These are phyloP conservation scores for Daldinia caldariorum DNA, from an alignment of 495 filamentous ascomycete genomes.

Conservation along the genomic window DNA sequence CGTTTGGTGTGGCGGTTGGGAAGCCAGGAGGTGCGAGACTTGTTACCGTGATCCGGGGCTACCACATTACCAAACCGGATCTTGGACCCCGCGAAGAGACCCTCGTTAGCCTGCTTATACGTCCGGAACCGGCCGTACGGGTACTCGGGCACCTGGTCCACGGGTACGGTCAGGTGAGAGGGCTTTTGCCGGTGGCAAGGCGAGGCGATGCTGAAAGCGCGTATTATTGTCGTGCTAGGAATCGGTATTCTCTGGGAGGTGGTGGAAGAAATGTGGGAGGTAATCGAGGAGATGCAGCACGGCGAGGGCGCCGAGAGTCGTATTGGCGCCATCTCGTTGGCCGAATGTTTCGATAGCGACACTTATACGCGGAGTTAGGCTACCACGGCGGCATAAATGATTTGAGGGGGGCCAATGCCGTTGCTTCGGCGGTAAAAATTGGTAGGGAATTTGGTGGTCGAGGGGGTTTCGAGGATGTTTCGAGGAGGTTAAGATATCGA, in stretches of 20 bases:
- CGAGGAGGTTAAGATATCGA: neutral
- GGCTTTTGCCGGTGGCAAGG: constrained; percentile 39
- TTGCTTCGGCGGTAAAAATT: neutral
- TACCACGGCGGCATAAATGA: neutral
- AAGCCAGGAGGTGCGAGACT: constrained; percentile 85
- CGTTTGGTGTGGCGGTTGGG: constrained; percentile 86
- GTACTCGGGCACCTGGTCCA: constrained; percentile 72
- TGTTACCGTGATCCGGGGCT: constrained; percentile 76
- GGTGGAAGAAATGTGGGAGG: constrained; percentile 12
- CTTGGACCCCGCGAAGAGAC: constrained; percentile 79
- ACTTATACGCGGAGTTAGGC: neutral
- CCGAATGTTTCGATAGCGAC: neutral
- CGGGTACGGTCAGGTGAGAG: constrained; percentile 45
- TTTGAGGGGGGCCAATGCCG: neutral
- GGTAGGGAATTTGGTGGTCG: neutral
- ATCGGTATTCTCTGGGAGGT: constrained; percentile 30
- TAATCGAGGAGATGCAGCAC: constrained; percentile 27
- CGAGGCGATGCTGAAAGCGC: constrained; percentile 40
- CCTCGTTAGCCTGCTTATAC: constrained; percentile 89
- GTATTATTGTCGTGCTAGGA: constrained; percentile 2
- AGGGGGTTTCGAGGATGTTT: neutral
- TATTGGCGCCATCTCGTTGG: constrained; percentile 25
- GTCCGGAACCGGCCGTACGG: constrained; percentile 80
- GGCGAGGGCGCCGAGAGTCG: constrained; percentile 27
- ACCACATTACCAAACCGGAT: constrained; percentile 95